phyloP scores from a whole-genome alignment of 768 basidiomycete species.

The Pisolithus tinctorius region DNA sequence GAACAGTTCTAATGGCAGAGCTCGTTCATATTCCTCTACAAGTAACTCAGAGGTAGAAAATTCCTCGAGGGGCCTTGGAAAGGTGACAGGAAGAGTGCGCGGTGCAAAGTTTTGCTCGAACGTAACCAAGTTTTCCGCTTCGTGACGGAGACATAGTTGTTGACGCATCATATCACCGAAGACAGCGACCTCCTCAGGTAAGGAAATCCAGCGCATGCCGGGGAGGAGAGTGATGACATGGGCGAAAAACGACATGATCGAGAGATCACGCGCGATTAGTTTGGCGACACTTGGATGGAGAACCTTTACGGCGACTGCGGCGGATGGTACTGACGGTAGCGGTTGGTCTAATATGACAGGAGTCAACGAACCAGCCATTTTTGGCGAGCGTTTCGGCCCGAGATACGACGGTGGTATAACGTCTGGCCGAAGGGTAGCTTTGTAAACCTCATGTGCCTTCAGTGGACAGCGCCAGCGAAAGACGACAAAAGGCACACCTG shows the following conservation, averaged over 20 bases:
- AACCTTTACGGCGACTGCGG: constrained; percentile 92
- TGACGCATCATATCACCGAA: constrained; percentile 96
- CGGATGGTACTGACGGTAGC: constrained; percentile 68
- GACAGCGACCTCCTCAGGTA: constrained; percentile 90
- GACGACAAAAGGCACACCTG: constrained; percentile 36
- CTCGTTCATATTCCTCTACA: constrained; percentile 91
- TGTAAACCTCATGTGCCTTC: constrained; percentile 59
- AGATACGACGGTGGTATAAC: constrained; percentile 83
- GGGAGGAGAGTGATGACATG: constrained; percentile 70
- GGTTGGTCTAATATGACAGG: constrained; percentile 44
- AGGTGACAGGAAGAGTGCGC: constrained; percentile 76
- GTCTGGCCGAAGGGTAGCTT: constrained; percentile 76
- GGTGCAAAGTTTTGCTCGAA: constrained; percentile 86
- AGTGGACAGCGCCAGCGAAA: neutral
- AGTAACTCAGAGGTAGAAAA: constrained; percentile 81
- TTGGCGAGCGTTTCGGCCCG: constrained; percentile 58
- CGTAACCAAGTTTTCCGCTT: constrained; percentile 77
- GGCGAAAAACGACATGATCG: constrained; percentile 95
- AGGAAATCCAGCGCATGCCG: constrained; percentile 93
- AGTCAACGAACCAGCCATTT: constrained; percentile 45
- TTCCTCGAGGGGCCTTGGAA: constrained; percentile 78
- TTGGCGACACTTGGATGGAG: constrained; percentile 84
- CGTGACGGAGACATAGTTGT: constrained; percentile 86
- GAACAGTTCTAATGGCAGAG: constrained; percentile 82
- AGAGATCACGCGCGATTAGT: constrained; percentile 81